Conservation (phyloP, 2,329 filamentous ascomycete genomes). For the Fusarium cicatricum region DNA sequence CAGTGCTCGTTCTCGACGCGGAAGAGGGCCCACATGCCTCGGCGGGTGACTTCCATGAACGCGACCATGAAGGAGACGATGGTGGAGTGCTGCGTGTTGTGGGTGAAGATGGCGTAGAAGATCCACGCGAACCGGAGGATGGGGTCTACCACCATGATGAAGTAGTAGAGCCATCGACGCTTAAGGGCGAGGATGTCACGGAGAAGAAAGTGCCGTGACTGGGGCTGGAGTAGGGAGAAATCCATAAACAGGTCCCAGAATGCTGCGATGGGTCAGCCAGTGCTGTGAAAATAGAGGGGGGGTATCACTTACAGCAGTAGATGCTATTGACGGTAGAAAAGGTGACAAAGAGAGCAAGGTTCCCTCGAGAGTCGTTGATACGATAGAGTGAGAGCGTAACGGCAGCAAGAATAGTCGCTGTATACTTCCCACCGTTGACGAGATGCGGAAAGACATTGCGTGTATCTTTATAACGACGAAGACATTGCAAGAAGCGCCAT, state of each 20-base stretch:
- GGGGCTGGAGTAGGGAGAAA: conserved; percentile 86
- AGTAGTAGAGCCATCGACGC: conserved; percentile 82
- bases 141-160: conserved; percentile 82
- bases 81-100: conserved; percentile 83
- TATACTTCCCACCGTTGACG: conserved; percentile 91
- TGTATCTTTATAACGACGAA: conserved; percentile 89
- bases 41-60: conserved; percentile 80
- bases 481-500: conserved; percentile 89
- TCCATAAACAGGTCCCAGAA: conserved; percentile 98
- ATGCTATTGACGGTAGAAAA: conserved; percentile 84
- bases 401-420: conserved; percentile 82
- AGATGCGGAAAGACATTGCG: conserved; percentile 90
- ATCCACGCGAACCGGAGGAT: conserved; percentile 94
- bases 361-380: conserved; percentile 65
- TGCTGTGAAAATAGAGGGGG: not conserved
- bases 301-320: conserved; percentile 73
- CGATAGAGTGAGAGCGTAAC: conserved; percentile 84
- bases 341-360: conserved; percentile 77
- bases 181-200: conserved; percentile 85
- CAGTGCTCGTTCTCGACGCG: conserved; percentile 98
- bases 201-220: conserved; percentile 71
- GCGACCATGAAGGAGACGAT: conserved; percentile 81
- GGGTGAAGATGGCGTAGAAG: conserved; percentile 85
- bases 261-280: conserved; percentile 51
- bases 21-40: conserved; percentile 91